These are phyloP conservation scores for Vitis riparia DNA, from an alignment of 164 flowering plant genomes.

Conservation along the genomic window DNA sequence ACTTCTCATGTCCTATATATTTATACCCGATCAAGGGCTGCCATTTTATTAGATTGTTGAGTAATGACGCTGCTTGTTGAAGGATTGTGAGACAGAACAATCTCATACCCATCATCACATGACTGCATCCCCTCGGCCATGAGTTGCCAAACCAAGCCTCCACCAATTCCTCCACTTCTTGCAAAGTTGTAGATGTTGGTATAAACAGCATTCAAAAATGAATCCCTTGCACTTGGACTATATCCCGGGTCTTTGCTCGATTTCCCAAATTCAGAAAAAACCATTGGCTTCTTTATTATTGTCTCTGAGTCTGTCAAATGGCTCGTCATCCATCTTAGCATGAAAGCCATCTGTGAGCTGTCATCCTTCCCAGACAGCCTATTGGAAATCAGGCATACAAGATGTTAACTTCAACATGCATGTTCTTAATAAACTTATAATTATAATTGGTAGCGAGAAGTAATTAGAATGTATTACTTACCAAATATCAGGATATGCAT, in stretches of 20 bases:
- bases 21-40: neutral
- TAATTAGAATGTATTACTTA: too few relatives aligned
- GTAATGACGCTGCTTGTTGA: constrained; percentile 13
- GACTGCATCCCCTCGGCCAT: constrained; percentile 20
- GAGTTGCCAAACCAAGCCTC: constrained; percentile 14
- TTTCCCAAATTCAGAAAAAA: constrained; percentile 16
- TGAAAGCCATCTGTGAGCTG: constrained; percentile 6
- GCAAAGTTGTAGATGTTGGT: constrained; percentile 12
- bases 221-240: constrained; percentile 9
- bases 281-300: constrained; percentile 15
- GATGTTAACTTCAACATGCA: too few relatives aligned
- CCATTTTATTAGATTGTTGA: neutral
- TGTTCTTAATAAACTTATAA: too few relatives aligned
- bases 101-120: constrained; percentile 19
- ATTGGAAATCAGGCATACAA: neutral
- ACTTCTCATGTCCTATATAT: too few relatives aligned
- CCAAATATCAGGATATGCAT: too few relatives aligned
- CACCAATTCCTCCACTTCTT: constrained; percentile 1
- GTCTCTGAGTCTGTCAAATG: constrained; percentile 16
- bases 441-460: too few relatives aligned
- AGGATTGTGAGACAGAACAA: constrained; percentile 11
- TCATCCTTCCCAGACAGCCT: constrained; percentile 26
- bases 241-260: constrained; percentile 4
- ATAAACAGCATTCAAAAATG: constrained; percentile 10
- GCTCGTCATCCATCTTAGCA: constrained; percentile 14